Percentiles rank a stretch among this genome's conserved stretches.
phyloP scores from a whole-genome alignment of 1,139 yeast species.

The Zygosaccharomyces pseudobailii region DNA sequence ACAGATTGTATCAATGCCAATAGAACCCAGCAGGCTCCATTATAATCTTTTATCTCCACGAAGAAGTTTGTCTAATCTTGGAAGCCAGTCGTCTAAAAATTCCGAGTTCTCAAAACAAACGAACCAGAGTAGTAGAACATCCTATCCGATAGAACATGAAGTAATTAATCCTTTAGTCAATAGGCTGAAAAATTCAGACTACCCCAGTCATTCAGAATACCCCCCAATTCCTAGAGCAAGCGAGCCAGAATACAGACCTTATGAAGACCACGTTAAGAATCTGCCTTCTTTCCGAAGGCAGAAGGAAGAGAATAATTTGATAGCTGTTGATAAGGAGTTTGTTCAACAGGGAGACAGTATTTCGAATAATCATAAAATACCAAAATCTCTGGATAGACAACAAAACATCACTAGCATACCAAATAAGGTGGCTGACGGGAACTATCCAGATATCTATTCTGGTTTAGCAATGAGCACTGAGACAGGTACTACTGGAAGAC shows the following conservation, averaged over 20 bases:
- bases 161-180: background rate
- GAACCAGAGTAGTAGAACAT: slow-evolving; percentile 19
- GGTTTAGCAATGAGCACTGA: background rate
- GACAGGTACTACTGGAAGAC: background rate
- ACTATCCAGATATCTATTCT: background rate
- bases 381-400: background rate
- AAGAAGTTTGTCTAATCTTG: slow-evolving; percentile 25
- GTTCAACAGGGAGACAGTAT: too few species aligned
- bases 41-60: slow-evolving; percentile 19
- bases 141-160: slow-evolving; percentile 11
- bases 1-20: background rate
- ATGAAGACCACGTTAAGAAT: background rate
- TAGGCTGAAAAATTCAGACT: background rate
- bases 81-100: slow-evolving; percentile 24
- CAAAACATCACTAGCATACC: background rate
- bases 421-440: background rate
- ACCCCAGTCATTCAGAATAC: background rate
- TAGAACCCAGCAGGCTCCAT: background rate
- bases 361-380: background rate
- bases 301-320: background rate
- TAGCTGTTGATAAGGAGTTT: too few species aligned
- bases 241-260: background rate
- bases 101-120: slow-evolving; percentile 27
- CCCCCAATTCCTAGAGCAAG: background rate
- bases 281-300: background rate